These are phyloP conservation scores for Ilyonectria robusta DNA, from an alignment of 2,329 filamentous ascomycete species.

Conservation along the genomic window DNA sequence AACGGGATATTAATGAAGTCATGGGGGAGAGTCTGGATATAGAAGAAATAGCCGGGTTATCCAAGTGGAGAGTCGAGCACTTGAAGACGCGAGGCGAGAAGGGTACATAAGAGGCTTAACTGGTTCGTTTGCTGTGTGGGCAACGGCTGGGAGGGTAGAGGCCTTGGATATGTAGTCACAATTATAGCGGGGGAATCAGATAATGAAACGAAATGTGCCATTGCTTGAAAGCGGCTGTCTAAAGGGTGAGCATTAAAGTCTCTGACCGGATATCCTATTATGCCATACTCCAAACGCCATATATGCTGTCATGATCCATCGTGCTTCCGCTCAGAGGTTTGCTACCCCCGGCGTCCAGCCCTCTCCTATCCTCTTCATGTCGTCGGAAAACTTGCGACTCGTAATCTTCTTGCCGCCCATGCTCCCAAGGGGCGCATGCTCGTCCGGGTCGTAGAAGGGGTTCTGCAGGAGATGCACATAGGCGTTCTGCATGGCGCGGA, in stretches of 20 bases:
- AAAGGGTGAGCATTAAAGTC: constrained; percentile 25
- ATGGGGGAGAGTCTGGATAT: constrained; percentile 54
- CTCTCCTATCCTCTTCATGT: constrained; percentile 89
- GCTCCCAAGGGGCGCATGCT: constrained; percentile 74
- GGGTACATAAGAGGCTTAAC: constrained; percentile 25
- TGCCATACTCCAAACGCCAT: constrained; percentile 48
- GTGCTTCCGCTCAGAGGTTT: constrained; percentile 63
- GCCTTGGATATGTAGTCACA: background rate
- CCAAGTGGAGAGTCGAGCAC: constrained; percentile 55
- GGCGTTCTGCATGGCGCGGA: constrained; percentile 91
- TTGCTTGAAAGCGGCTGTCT: background rate
- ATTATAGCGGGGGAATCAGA: background rate
- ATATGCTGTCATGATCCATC: constrained; percentile 38
- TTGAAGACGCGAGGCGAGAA: constrained; percentile 47
- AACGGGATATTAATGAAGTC: constrained; percentile 42
- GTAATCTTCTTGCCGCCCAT: constrained; percentile 79
- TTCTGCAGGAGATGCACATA: constrained; percentile 93
- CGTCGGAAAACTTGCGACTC: constrained; percentile 83
- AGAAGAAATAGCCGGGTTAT: constrained; percentile 57
- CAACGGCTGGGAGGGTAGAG: background rate
- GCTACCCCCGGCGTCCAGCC: constrained; percentile 83
- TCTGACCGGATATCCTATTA: constrained; percentile 42
- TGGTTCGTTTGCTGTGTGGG: background rate
- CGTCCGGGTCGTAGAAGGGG: constrained; percentile 93
- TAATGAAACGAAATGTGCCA: constrained; percentile 6